Base-by-base conservation (phyloP, 129 eudicot species). In the Silybum marianum region DNA sequence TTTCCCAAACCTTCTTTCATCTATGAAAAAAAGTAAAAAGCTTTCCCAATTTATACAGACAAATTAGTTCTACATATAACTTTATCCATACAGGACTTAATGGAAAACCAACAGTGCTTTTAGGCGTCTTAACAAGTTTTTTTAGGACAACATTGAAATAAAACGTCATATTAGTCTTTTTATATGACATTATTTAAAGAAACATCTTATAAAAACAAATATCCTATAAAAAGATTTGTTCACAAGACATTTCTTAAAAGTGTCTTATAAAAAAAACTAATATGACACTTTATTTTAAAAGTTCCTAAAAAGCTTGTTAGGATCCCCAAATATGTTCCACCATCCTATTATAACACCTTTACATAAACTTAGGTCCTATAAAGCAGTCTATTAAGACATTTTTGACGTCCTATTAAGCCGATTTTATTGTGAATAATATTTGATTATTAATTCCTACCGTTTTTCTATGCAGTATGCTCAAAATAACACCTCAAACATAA, bases 401-500 rank as follows among this genome's bases (percentile, higher is more conserved):
- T 46, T 4, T 48, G 7, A 14, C 7, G 19, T 48, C 19, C 62
- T 14, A 48, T 32, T 3, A 54, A 16, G 22, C 12, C 13, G 11
- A 42, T 78, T n/a, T 22, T 4, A 11, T 69, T 76, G 8, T 16
- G 12, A 36, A n/a, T 22, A 39, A 39, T 32, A 4, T 22, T 11
- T 2, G 0, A 16, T 40, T 28, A 39, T 38, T 19, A 44, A 58
- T 58, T 67, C 73, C 30, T 36, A 13, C 69, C 73, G 24, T 74
- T 32, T 32, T 74, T 84, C 18, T 75, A 51, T 87, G 86, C 90
- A 91, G 98, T 91, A 86, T 81, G 87, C 88, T 7, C 93, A 96
- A 81, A 91, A 84, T 81, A 78, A 89, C 16, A 84, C 91, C 75
- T 85, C 98, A 14, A 86, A 89, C 78, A 72, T 96, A 34, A 90